Base-by-base conservation (phyloP, 768 basidiomycete genomes). In the Leccinum sublutescens region DNA sequence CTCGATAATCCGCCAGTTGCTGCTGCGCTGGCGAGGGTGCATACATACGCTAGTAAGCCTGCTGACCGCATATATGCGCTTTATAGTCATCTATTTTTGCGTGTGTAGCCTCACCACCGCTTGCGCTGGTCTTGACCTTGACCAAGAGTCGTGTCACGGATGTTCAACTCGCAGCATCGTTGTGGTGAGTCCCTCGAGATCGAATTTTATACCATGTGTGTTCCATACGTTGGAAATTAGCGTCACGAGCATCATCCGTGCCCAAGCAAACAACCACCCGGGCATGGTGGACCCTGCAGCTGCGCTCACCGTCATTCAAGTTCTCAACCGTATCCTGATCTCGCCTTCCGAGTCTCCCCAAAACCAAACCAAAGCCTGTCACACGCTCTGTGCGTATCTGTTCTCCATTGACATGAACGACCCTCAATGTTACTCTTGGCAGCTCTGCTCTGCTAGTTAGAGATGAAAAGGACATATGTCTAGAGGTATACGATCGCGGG, bases 401-500 rank as follows among this genome's bases (percentile, higher is more conserved):
- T 43, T 33, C 48, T 31, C 9, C 40, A 47, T 52, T n/a, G 9
- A 29, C n/a, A 49, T 45, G 19, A 53, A 33, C 33, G 17, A 3
- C 6, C 17, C 27, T 60, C 45, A 50, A 36, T 33, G 2, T 9
- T 4, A 0, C 49, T 34, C 19, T 50, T 21, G 55, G 9, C 27
- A 85, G 88, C 87, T 71, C 69, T 85, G 88, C 87, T 71, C 69
- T 85, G 67, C 80, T 96, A 1, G 85, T 92, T 2, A 76, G 79
- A 17, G 94, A 95, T 63, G 84, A 93, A 65, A 76, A 79, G 0
- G 76, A 80, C 1, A 76, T 94, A 0, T 88, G 90, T 63, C 76
- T 86, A 56, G 76, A 79, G 2, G 92, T 92, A 0, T 83, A 79
- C 29, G 88, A 92, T n/a, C 83, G 84, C 23, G 86, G 87, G 0